These are phyloP conservation scores for Actinomortierella ambigua DNA, from an alignment of 371 early-diverging fungal genomes.

Conservation along the genomic window DNA sequence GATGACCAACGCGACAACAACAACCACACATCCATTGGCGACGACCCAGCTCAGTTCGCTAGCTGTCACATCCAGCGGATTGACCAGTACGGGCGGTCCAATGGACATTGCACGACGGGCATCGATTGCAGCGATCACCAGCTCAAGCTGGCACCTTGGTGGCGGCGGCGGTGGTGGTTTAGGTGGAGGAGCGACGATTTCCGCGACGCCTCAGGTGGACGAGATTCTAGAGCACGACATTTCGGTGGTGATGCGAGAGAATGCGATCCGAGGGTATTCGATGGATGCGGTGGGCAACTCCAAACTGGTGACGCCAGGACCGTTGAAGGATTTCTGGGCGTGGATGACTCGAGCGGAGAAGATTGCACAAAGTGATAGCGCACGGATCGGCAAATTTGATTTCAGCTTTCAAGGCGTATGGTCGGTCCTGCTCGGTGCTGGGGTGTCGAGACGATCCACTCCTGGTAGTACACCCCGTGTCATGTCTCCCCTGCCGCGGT, in stretches of 20 bases:
- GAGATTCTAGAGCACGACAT: conserved; percentile 66
- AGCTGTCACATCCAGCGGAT: conserved; percentile 16
- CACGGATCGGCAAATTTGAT: conserved; percentile 61
- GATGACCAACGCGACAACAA: conserved; percentile 8
- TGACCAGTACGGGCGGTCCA: background rate
- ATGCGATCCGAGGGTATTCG: conserved; percentile 75
- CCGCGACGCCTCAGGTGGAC: conserved; percentile 21
- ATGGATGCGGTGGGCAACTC: conserved; percentile 65
- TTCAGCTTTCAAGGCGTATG: conserved; percentile 77
- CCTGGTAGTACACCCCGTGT: conserved; percentile 49
- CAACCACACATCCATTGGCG: too few species aligned
- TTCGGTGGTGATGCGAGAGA: conserved; percentile 76
- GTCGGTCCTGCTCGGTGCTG: conserved; percentile 54
- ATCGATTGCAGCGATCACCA: conserved; percentile 16
- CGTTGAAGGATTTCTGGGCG: conserved; percentile 68
- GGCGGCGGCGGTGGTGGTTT: conserved; percentile 1
- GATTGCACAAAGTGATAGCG: conserved; percentile 53
- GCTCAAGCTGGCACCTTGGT: conserved; percentile 18
- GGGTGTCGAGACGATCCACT: conserved; percentile 48
- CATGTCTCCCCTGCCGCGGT: conserved; percentile 36
- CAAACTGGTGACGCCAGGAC: conserved; percentile 16
- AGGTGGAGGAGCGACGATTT: conserved; percentile 5
- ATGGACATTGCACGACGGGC: conserved; percentile 8
- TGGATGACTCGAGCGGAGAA: conserved; percentile 75
- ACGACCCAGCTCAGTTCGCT: conserved; percentile 8